These are phyloP conservation scores for Mucor saturninus DNA, from an alignment of 371 early-diverging fungal species.

Conservation along the genomic window DNA sequence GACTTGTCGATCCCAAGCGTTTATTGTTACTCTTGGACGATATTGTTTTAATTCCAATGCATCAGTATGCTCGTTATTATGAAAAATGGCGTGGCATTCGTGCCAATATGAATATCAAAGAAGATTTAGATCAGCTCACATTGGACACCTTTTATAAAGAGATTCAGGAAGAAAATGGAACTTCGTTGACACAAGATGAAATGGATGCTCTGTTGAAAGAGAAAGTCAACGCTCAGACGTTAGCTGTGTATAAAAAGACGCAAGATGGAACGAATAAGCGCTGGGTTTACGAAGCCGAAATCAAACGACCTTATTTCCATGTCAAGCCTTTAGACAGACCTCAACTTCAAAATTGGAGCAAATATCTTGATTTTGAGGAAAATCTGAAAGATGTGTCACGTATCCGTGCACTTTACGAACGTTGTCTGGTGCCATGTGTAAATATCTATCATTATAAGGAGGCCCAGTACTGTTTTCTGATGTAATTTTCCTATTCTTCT, in stretches of 20 bases:
- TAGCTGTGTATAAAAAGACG: slow-evolving; percentile 60
- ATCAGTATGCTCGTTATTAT: slow-evolving; percentile 73
- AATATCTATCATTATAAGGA: slow-evolving; percentile 15
- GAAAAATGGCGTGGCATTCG: slow-evolving; percentile 66
- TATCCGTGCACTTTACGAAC: slow-evolving; percentile 67
- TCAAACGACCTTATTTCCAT: slow-evolving; percentile 78
- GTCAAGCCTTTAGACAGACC: slow-evolving; percentile 72
- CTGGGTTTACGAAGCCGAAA: slow-evolving; percentile 62
- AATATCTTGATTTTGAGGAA: slow-evolving; percentile 76
- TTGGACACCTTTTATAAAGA: slow-evolving; percentile 46
- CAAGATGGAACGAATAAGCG: slow-evolving; percentile 61
- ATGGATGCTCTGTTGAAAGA: slow-evolving; percentile 57
- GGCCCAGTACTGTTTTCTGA: too few relatives aligned
- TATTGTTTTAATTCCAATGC: slow-evolving; percentile 70
- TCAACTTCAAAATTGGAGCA: slow-evolving; percentile 69
- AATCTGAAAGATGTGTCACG: slow-evolving; percentile 52
- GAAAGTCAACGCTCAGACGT: slow-evolving; percentile 52
- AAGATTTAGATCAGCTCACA: slow-evolving; percentile 52
- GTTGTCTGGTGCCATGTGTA: slow-evolving; percentile 77
- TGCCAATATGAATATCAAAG: slow-evolving; percentile 50
- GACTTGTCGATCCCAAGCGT: slow-evolving; percentile 37
- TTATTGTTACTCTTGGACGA: slow-evolving; percentile 61
- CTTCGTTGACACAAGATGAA: slow-evolving; percentile 44
- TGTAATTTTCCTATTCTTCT: not conserved
- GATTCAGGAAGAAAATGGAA: slow-evolving; percentile 27